A percentile compares a stretch with the other conserved stretches of the same genome.
Conservation (phyloP, 2,329 filamentous ascomycete genomes). For the Didymella pinodella region DNA sequence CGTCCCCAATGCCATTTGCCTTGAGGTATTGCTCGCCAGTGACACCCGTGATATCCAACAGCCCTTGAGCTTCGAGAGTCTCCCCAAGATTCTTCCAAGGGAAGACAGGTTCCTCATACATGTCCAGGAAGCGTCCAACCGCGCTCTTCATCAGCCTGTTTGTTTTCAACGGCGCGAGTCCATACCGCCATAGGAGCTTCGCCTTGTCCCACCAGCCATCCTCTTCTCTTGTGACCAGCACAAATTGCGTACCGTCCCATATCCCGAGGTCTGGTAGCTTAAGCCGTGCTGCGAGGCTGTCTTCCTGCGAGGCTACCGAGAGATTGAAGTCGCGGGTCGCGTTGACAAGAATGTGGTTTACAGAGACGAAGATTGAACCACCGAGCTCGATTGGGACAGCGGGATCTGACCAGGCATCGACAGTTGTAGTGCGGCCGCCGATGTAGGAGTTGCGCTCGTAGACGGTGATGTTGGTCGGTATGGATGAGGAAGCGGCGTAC, state of each 20-base stretch:
- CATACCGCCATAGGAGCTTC: constrained; percentile 86
- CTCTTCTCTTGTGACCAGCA: constrained; percentile 69
- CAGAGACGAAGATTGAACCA: constrained; percentile 87
- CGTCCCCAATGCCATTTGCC: constrained; percentile 69
- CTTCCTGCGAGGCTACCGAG: constrained; percentile 50
- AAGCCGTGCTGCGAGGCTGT: constrained; percentile 41
- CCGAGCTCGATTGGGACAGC: constrained; percentile 80
- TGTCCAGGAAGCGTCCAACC: constrained; percentile 74
- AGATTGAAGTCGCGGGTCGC: constrained; percentile 78
- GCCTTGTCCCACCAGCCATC: constrained; percentile 80
- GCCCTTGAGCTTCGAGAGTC: constrained; percentile 70
- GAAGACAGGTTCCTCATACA: constrained; percentile 84
- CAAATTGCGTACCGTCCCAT: constrained; percentile 82
- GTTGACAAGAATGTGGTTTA: constrained; percentile 82
- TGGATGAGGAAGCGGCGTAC: constrained; percentile 68
- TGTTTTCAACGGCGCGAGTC: constrained; percentile 76
- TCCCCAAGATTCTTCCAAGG: constrained; percentile 81
- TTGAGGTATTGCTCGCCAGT: constrained; percentile 78
- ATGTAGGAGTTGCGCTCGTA: constrained; percentile 82
- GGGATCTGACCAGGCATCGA: constrained; percentile 75
- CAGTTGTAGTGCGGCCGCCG: constrained; percentile 87
- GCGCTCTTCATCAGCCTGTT: constrained; percentile 75
- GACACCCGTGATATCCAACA: constrained; percentile 70
- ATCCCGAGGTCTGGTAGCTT: constrained; percentile 68
- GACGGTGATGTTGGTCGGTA: constrained; percentile 79